Evolutionary conservation across 2,329 filamentous ascomycete genomes (phyloP), one percentile per base, ranked within the genome.

Genomic region (Tolypocladium pustulatum): DNA sequence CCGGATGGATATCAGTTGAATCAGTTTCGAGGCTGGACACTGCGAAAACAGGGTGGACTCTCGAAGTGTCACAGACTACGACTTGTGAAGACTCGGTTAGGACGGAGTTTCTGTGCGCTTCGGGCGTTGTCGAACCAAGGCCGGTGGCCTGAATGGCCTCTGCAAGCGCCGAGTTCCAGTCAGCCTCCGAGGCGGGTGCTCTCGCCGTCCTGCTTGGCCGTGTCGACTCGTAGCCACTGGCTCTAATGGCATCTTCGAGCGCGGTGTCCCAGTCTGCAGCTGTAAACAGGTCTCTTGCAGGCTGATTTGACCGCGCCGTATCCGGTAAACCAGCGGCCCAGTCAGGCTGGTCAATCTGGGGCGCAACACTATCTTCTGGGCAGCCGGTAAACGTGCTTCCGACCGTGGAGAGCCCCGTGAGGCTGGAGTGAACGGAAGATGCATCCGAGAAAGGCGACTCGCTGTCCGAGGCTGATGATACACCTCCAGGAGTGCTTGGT

Each of bases 371-470:
- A 15, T 36, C 49, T n/a, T 36, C 49, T n/a, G 30, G 49, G 30
- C 49, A 34, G 49, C 30, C 36, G 10, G 58, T 40, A 15, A 52
- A 55, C 17, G 59, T 25, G 56, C 59, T 61, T 15, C 30, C 60
- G 7, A 57, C 51, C 10, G 59, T 59, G 22, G 61, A 60, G 37
- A 58, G 54, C 10, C 58, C 60, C 6, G 62, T 64, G 43, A 36
- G n/a, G 57, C 27, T 59, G 20, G 60, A 59, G 30, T 37, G 56
- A n/a, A 40, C n/a, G 8, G 57, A 61, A 15, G 55, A 61, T 22
- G 58, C 51, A n/a, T 63, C 63, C 15, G 62, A 60, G 10, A 60
- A 43, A n/a, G 59, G 54, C 6, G 64, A 61, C 40, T 58, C 59
- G 49, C 61, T 59, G 17, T 56, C 59, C 5, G 62, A 62, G 12